These are phyloP conservation scores for Poterioochromonas sp. DNA, from an alignment of 352 stramenopile species.

Conservation along the genomic window DNA sequence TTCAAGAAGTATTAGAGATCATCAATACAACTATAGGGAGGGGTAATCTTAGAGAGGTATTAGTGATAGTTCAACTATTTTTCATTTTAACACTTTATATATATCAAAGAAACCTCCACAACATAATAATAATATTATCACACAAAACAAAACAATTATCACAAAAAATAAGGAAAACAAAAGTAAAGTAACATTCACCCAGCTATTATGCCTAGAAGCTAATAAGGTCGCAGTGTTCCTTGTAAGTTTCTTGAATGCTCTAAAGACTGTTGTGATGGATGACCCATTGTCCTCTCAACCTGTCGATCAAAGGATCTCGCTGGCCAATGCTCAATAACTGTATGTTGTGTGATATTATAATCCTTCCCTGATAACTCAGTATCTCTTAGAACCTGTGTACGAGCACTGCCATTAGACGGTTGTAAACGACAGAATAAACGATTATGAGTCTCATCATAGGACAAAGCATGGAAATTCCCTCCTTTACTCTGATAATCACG, in stretches of 20 bases:
- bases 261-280: slow-evolving; percentile 22
- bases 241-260: slow-evolving; percentile 19
- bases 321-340: slow-evolving; percentile 24
- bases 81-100: background rate
- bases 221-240: slow-evolving; percentile 25
- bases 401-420: background rate
- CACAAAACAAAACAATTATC: background rate
- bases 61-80: background rate
- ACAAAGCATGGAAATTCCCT: slow-evolving; percentile 15
- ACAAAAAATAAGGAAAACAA: too few species aligned
- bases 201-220: background rate
- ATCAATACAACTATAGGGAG: too few species aligned
- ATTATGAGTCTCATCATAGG: slow-evolving; percentile 33
- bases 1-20: too few species aligned
- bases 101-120: background rate
- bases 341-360: slow-evolving; percentile 31
- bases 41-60: too few species aligned
- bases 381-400: slow-evolving; percentile 22
- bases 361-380: slow-evolving; percentile 7
- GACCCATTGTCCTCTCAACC: background rate
- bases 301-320: background rate
- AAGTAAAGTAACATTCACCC: background rate
- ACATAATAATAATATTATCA: too few species aligned
- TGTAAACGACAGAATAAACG: slow-evolving; percentile 15
- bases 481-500: slow-evolving; percentile 16